phyloP scores from a whole-genome alignment of 768 basidiomycete species.

The Pleurotus platypus region DNA sequence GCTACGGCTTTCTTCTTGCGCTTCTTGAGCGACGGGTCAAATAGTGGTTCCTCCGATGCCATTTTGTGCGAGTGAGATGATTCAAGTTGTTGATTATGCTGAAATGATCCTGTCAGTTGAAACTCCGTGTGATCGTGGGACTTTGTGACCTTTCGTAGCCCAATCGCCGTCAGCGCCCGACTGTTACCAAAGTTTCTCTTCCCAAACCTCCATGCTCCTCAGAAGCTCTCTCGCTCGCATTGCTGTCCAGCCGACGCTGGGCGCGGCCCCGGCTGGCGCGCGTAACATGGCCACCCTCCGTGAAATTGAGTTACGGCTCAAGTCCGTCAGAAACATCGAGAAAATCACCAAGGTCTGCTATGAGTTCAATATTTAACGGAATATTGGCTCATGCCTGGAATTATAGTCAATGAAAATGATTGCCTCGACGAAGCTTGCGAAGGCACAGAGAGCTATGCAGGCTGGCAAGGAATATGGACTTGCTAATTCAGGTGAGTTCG shows the following conservation, averaged over 20 bases:
- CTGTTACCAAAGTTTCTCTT: conserved; percentile 12
- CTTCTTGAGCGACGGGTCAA: conserved; percentile 83
- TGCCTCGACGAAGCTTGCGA: conserved; percentile 93
- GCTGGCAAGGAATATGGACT: conserved; percentile 90
- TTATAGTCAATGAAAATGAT: conserved; percentile 97
- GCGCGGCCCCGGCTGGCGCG: conserved; percentile 47
- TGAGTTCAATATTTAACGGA: neutral
- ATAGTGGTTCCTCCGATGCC: conserved; percentile 72
- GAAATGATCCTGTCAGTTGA: conserved; percentile 9
- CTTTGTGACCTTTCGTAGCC: conserved; percentile 15
- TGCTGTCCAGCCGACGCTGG: conserved; percentile 30
- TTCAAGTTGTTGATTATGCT: conserved; percentile 5
- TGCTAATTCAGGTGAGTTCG: conserved; percentile 77
- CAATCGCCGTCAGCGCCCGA: conserved; percentile 41
- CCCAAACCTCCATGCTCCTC: conserved; percentile 38
- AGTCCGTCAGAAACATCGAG: conserved; percentile 97
- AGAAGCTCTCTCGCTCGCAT: conserved; percentile 41
- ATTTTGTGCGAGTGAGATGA: conserved; percentile 27
- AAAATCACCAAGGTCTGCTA: conserved; percentile 94
- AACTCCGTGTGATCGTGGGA: conserved; percentile 29
- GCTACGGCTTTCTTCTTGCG: conserved; percentile 86
- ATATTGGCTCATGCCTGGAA: conserved; percentile 9
- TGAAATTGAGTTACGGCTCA: conserved; percentile 93
- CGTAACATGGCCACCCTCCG: conserved; percentile 97
- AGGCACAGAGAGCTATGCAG: conserved; percentile 92